Percentiles rank a stretch among this genome's conserved stretches.
Evolutionary conservation across 2,329 filamentous ascomycete genomes (phyloP).

Genomic region (Penicillium frequentans): DNA sequence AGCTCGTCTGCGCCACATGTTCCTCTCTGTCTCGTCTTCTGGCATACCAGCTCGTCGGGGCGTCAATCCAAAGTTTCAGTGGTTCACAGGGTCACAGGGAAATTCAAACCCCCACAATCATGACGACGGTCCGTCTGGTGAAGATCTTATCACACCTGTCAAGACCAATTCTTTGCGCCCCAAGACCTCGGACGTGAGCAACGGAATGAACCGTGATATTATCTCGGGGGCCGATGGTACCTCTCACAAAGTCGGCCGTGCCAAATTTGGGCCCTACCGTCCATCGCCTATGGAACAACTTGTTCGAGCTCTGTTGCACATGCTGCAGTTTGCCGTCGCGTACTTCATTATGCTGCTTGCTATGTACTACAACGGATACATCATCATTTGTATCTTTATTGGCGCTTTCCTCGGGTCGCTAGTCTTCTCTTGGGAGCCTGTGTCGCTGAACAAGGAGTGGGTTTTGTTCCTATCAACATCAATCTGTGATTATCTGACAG

Average conservation of each 20-base stretch:
- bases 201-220: background rate
- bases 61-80: background rate
- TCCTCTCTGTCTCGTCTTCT: slow-evolving; percentile 5
- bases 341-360: slow-evolving; percentile 74
- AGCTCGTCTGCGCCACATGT: slow-evolving; percentile 37
- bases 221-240: background rate
- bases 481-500: background rate
- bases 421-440: slow-evolving; percentile 68
- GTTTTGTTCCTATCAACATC: background rate
- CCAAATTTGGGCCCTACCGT: slow-evolving; percentile 38
- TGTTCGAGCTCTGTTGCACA: slow-evolving; percentile 66
- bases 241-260: background rate
- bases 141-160: slow-evolving; percentile 4
- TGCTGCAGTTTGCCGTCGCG: slow-evolving; percentile 69
- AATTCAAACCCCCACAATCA: background rate
- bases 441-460: slow-evolving; percentile 15
- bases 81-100: background rate
- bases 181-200: background rate
- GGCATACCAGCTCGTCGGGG: background rate
- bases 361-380: slow-evolving; percentile 69
- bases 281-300: slow-evolving; percentile 67
- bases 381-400: slow-evolving; percentile 79
- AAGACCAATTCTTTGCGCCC: background rate
- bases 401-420: slow-evolving; percentile 73
- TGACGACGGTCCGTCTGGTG: background rate